Conservation (phyloP, 1,139 yeast species). For the Geotrichum cucujoidarum region DNA sequence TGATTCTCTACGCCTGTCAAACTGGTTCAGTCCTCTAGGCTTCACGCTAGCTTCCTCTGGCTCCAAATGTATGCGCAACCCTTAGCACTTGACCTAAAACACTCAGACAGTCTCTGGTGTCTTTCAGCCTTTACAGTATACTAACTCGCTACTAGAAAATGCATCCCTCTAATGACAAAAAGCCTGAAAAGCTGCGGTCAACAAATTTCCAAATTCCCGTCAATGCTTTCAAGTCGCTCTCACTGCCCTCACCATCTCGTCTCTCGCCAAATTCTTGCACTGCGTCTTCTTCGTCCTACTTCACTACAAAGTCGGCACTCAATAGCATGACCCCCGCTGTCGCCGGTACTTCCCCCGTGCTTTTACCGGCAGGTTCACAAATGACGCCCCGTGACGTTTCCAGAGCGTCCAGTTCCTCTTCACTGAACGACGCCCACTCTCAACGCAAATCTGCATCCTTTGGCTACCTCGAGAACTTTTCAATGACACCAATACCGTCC, state of each 20-base stretch:
- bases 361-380: conserved; percentile 1
- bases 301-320: conserved; percentile 5
- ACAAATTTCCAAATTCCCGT: not conserved
- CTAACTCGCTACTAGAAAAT: not conserved
- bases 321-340: not conserved
- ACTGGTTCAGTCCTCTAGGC: too few relatives aligned
- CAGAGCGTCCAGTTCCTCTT: conserved; percentile 4
- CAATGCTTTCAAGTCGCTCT: conserved; percentile 5
- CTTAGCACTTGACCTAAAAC: not conserved
- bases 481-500: conserved; percentile 1
- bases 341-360: not conserved
- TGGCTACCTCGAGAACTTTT: conserved; percentile 3
- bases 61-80: too few relatives aligned
- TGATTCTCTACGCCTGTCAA: too few relatives aligned
- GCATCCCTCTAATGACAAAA: not conserved
- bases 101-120: too few relatives aligned
- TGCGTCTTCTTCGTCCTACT: conserved; percentile 10
- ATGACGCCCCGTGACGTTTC: conserved; percentile 2
- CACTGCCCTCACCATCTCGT: conserved; percentile 9
- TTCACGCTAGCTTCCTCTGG: too few relatives aligned
- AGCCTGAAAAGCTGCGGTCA: not conserved
- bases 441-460: not conserved
- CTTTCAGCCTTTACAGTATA: too few relatives aligned
- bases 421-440: conserved; percentile 3
- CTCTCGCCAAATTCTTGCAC: conserved; percentile 9